Conservation (phyloP, 345 rosid genomes). For the Aquilaria malaccensis region DNA sequence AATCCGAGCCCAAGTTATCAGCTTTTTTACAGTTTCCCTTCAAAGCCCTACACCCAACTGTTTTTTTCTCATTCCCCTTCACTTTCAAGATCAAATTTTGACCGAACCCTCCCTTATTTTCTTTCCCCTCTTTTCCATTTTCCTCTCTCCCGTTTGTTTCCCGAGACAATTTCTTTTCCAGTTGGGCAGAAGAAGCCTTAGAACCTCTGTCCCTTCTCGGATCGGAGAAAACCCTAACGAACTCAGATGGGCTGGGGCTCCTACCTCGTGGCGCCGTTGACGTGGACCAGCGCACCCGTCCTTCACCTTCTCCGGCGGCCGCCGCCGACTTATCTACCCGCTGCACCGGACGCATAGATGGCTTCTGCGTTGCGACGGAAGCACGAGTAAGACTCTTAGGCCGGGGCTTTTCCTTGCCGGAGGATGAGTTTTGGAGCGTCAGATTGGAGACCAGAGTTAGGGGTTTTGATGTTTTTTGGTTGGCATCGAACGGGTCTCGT, state of each 20-base stretch:
- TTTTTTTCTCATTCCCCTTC: constrained; percentile 18
- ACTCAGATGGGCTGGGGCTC: constrained; percentile 77
- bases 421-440: constrained; percentile 30
- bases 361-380: constrained; percentile 45
- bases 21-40: constrained; percentile 14
- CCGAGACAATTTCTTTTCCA: constrained; percentile 22
- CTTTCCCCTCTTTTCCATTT: constrained; percentile 22
- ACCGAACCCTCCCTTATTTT: constrained; percentile 24
- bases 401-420: constrained; percentile 57
- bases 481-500: constrained; percentile 40
- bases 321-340: constrained; percentile 45
- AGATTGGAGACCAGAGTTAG: constrained; percentile 40
- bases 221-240: constrained; percentile 46
- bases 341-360: constrained; percentile 45
- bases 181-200: constrained; percentile 7
- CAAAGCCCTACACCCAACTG: constrained; percentile 13
- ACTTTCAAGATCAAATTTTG: constrained; percentile 20
- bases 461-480: constrained; percentile 31
- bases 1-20: constrained; percentile 15
- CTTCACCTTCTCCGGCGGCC: constrained; percentile 23
- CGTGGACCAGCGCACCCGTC: constrained; percentile 41
- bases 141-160: constrained; percentile 6
- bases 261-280: constrained; percentile 74
- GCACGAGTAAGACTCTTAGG: constrained; percentile 18
- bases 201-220: constrained; percentile 34